Base-by-base conservation (phyloP, 208 protist genomes). In the Plasmodiophora brassicae region DNA sequence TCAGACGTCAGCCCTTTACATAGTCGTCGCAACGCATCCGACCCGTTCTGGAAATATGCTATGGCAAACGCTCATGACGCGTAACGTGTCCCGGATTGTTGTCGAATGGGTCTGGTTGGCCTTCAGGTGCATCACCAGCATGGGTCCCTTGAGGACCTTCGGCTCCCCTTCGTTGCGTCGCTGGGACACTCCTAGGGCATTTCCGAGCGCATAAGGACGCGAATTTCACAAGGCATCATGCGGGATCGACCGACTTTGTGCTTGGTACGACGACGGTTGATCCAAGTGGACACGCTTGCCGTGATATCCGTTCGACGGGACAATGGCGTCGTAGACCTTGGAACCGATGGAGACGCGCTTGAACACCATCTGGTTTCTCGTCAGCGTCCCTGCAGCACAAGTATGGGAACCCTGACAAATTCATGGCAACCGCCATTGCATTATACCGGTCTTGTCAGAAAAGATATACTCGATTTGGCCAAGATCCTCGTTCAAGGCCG, bases 401-500 rank as follows among this genome's bases (percentile, higher is more conserved):
- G n/a, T n/a, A n/a, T n/a, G n/a, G n/a, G n/a, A n/a, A n/a, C n/a
- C n/a, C n/a, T n/a, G n/a, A n/a, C n/a, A n/a, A n/a, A n/a, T n/a
- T n/a, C n/a, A n/a, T n/a, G n/a, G n/a, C 41, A 78, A 36, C 32
- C n/a, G 5, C n/a, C n/a, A 78, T 78, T 36, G n/a, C 41, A 91
- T 39, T 84, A 88, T 91, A 39, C 91, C 91, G 1, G 91, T 92
- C 53, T 92, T 92, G 85, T 92, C 91, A 87, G 45, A 87, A 41
- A 92, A 92, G 0, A 92, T 71, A 46, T 91, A 92, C n/a, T 91
- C 87, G 8, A 92, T 28, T 57, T 92, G 87, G 0, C 91, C 91
- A 0, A 91, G 57, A 44, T 91, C 89, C 45, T 91, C 89, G 35
- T 44, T 78, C 1, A 88, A 78, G 14, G 72, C 84, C 35, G 87